Evolutionary conservation across 1,284 basidiomycete species (phyloP), one percentile per base, ranked within the genome.

Genomic region (Rhodotorula sp.): DNA sequence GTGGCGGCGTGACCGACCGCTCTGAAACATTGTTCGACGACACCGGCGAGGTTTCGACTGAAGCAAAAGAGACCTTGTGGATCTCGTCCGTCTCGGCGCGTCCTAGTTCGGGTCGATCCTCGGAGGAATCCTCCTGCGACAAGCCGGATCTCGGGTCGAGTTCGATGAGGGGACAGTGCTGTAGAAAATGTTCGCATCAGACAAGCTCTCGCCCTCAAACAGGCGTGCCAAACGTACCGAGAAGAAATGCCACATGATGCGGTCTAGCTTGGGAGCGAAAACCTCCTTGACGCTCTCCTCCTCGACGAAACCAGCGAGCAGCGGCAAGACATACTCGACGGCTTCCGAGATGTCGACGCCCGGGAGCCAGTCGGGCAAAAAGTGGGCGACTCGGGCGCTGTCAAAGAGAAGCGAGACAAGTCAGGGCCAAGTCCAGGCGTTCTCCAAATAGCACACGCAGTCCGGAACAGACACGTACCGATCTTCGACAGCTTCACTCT

Each of bases 201-300:
- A 23, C 16, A 5, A 16, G 10, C 58, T 34, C 18, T 16, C 34
- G 34, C 34, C 7, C 34, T 38, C 34, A 5, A 38, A 38, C 34
- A 38, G 34, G 34, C 10, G 23, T 45, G 21, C 10, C 1, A 19
- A 34, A 50, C 85, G 77, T 75, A 90, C 88, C 48, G 92, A 90
- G 79, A 93, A 89, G 82, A 95, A 98, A 88, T 92, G 97, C 93
- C 93, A 97, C 75, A 97, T 87, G 76, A 97, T 87, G 57, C 86
- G 83, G 63, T 92, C 87, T 34, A 99, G 84, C 78, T 93, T 89
- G 3, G 88, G 86, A 2, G 92, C 89, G 55, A 99, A 88, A 0
- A 93, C 91, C 79, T 97, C 92, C 81, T 93, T 94, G 70, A 99
- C 94, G 54, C 66, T 62, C 45, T 87, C 83, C 77, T 95, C 92